Conservation (phyloP, 768 basidiomycete species). For the Podaxis sp. region DNA sequence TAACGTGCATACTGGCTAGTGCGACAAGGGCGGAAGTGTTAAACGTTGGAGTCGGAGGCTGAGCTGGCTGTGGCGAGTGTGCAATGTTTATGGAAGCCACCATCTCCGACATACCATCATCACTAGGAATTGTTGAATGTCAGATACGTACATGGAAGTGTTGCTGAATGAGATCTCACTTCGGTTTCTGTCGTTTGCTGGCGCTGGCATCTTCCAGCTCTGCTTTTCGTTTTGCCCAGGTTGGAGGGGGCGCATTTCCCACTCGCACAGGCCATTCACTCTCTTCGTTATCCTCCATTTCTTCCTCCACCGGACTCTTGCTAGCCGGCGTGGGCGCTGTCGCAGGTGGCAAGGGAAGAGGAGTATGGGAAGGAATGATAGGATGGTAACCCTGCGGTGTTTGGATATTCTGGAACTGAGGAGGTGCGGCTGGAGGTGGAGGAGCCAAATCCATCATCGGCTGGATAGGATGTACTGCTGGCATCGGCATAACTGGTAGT, state of each 20-base stretch:
- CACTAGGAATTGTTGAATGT: background rate
- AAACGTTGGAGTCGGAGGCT: constrained; percentile 15
- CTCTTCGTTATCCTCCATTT: constrained; percentile 59
- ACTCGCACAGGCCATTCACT: constrained; percentile 64
- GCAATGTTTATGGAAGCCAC: background rate
- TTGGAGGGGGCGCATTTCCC: constrained; percentile 58
- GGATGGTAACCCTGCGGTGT: constrained; percentile 8
- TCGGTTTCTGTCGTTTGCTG: constrained; percentile 40
- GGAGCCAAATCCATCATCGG: background rate
- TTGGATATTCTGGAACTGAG: constrained; percentile 6
- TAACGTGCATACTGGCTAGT: constrained; percentile 50
- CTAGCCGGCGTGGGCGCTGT: constrained; percentile 23
- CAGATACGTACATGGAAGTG: background rate
- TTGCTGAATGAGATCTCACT: constrained; percentile 25
- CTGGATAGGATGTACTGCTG: constrained; percentile 11
- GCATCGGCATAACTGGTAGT: constrained; percentile 13
- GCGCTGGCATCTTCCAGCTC: constrained; percentile 26
- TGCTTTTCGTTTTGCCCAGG: constrained; percentile 63
- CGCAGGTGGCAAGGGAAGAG: constrained; percentile 15
- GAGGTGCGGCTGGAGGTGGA: background rate
- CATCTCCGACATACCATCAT: constrained; percentile 5
- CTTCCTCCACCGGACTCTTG: constrained; percentile 55
- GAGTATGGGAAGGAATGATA: constrained; percentile 11
- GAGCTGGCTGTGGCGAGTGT: background rate
- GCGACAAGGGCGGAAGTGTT: constrained; percentile 30